phyloP scores from a whole-genome alignment of 768 basidiomycete genomes.

The Ephemerocybe angulata region DNA sequence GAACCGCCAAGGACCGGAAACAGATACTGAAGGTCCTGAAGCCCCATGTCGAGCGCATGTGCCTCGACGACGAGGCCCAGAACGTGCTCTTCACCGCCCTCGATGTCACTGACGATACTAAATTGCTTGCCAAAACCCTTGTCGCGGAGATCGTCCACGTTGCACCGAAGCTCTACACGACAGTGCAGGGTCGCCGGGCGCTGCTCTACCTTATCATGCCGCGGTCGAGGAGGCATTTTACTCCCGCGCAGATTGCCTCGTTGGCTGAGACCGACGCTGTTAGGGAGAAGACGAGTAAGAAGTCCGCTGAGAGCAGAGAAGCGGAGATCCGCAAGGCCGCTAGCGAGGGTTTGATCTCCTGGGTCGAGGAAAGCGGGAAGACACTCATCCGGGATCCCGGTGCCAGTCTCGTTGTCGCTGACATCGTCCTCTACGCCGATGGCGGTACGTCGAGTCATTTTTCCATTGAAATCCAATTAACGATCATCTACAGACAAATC shows the following conservation, averaged over 20 bases:
- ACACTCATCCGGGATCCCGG: conserved; percentile 69
- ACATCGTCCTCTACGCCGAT: conserved; percentile 81
- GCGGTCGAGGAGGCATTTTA: conserved; percentile 82
- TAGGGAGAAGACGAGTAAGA: conserved; percentile 79
- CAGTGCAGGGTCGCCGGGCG: conserved; percentile 74
- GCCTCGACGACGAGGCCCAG: conserved; percentile 85
- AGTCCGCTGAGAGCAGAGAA: conserved; percentile 56
- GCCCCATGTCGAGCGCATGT: conserved; percentile 87
- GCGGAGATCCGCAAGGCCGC: conserved; percentile 72
- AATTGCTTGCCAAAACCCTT: conserved; percentile 78
- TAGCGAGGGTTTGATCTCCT: conserved; percentile 69
- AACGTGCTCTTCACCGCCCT: conserved; percentile 85
- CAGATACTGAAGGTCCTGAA: conserved; percentile 86
- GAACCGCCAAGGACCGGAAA: conserved; percentile 92
- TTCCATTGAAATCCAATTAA: no score
- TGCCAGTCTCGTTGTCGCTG: conserved; percentile 72
- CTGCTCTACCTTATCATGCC: conserved; percentile 82
- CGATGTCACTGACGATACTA: conserved; percentile 91
- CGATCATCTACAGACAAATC: conserved; percentile 86
- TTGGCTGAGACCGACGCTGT: conserved; percentile 72
- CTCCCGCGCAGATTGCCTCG: conserved; percentile 68
- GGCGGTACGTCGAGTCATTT: conserved; percentile 84
- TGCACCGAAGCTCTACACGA: conserved; percentile 53
- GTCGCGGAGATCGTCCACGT: conserved; percentile 63
- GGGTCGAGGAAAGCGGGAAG: conserved; percentile 61